Evolutionary conservation across 2,329 filamentous ascomycete species (phyloP), one percentile per base, ranked within the genome.

Genomic region (Zymoseptoria crescenta): DNA sequence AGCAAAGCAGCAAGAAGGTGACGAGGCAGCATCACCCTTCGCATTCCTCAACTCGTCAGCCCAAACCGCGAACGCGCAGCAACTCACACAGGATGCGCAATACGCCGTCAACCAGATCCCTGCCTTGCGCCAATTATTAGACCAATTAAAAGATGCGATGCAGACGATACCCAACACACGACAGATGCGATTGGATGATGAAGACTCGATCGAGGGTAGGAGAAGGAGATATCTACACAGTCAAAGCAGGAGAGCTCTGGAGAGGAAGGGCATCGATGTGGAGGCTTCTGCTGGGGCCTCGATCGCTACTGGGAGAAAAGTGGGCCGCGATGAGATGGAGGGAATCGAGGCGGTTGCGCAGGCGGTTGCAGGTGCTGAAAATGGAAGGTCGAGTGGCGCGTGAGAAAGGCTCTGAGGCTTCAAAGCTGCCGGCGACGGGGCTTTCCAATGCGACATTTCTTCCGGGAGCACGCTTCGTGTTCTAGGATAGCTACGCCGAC

Each of bases 91-190:
- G 3, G 89, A 88, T 19, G 83, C 88, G 0, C 81, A 84, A 16
- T 96, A 96, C 72, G 86, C 89, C 0, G 80, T 95, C 20, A 88
- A 87, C 1, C 93, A 97, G 71, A 79, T 96, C 20, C 89, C 91
- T 28, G 85, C 90, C 0, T 79, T 99, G 52, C 85, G 89, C 59
- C 77, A 84, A 7, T 79, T 95, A 7, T 77, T 96, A 54, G 79
- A 83, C 8, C 80, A 82, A 10, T 77, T 96, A 28, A 69, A 67
- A 54, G 56, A 66, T 29, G 63, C 69, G 19, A 60, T 71, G 58
- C 62, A 68, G 53, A 63, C 61, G 28, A 62, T 68, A 27, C 63
- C 68, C 9, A 62, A 79, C 62, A 62, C 69, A 49, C 62, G 66
- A 63, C 64, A 70, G 55, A 59, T 66, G n/a, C 67, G 58, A 13